Conservation (phyloP, 148 eudicot species). For the Pharnaceum exiguum region DNA sequence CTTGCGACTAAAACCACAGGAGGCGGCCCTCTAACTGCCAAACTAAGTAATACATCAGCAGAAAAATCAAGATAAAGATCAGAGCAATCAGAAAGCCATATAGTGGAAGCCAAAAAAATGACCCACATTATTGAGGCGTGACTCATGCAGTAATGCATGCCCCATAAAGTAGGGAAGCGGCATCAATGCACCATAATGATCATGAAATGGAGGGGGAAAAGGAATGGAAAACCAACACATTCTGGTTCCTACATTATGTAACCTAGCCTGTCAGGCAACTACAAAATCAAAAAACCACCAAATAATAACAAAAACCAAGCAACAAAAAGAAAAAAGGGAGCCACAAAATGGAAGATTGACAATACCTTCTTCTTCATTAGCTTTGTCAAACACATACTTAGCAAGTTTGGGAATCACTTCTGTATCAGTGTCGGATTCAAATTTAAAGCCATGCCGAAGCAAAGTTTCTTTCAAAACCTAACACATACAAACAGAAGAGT, state of each 20-base stretch:
- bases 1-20: too few species aligned
- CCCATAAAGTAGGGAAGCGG: neutral
- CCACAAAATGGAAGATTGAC: too few species aligned
- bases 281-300: too few species aligned
- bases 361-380: conserved; percentile 72
- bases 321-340: neutral
- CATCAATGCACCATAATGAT: neutral
- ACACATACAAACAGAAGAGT: conserved; percentile 4
- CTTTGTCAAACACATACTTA: conserved; percentile 89
- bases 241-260: too few species aligned
- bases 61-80: too few species aligned
- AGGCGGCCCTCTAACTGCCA: neutral
- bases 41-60: neutral
- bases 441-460: conserved; percentile 78
- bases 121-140: neutral
- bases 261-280: too few species aligned
- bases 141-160: conserved; percentile 1
- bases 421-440: conserved; percentile 97
- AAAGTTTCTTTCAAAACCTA: conserved; percentile 92
- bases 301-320: conserved; percentile 11
- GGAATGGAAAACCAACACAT: neutral
- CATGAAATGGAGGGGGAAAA: neutral
- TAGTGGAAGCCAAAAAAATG: neutral
- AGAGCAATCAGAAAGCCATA: neutral
- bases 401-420: conserved; percentile 99